phyloP scores from a whole-genome alignment of 225 moss, liverwort and hornwort species.

The Marchantia paleacea region DNA sequence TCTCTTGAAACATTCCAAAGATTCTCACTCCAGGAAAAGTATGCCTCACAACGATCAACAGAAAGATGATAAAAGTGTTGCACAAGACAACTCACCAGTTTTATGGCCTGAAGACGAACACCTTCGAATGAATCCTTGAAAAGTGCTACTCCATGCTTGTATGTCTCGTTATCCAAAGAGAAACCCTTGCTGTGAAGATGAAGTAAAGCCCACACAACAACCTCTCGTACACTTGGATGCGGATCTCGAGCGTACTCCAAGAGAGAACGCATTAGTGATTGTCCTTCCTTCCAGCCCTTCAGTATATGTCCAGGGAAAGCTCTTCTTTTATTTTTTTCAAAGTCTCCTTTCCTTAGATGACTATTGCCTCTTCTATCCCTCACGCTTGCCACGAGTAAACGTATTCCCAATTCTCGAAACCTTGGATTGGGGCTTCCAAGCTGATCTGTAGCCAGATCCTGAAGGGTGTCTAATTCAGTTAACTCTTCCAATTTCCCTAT shows the following conservation, averaged over 20 bases:
- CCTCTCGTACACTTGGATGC: conserved; percentile 72
- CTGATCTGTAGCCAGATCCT: conserved; percentile 49
- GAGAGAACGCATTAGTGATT: conserved; percentile 50
- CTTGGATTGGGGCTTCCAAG: conserved; percentile 67
- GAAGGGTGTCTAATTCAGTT: conserved; percentile 51
- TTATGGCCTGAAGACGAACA: conserved; percentile 73
- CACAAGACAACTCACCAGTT: conserved; percentile 51
- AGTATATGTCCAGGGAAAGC: not conserved
- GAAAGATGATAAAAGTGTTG: not conserved
- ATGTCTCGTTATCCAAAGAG: conserved; percentile 55
- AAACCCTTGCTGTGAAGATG: conserved; percentile 69
- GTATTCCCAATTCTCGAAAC: conserved; percentile 62
- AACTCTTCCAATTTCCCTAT: conserved; percentile 38
- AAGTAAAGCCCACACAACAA: conserved; percentile 50
- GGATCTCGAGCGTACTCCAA: conserved; percentile 72
- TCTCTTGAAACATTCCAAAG: not conserved
- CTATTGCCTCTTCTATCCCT: conserved; percentile 31
- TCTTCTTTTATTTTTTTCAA: conserved; percentile 20
- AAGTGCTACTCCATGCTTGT: conserved; percentile 61
- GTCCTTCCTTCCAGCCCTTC: conserved; percentile 31
- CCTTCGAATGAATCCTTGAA: conserved; percentile 71
- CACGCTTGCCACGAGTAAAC: conserved; percentile 63
- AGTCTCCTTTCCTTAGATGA: conserved; percentile 8
- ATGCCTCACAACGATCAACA: not conserved
- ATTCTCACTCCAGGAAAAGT: not conserved